A percentile compares a stretch with the other conserved stretches of the same genome.
Conservation (phyloP, 1,139 yeast species). For the Pichia cactophila region DNA sequence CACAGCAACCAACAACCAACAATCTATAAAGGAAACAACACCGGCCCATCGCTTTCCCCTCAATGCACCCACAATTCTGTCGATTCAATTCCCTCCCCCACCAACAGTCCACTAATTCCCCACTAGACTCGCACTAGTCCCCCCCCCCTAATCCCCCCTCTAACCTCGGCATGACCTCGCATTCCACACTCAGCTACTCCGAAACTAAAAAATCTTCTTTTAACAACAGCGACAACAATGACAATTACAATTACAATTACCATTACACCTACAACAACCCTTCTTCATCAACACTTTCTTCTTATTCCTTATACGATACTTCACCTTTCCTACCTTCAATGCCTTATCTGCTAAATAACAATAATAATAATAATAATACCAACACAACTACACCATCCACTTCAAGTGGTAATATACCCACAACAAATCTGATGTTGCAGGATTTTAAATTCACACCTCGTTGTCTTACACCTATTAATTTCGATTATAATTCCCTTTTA, state of each 20-base stretch:
- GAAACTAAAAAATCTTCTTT: not conserved
- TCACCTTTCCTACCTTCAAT: not conserved
- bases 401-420: not conserved
- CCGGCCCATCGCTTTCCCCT: no score
- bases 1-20: no score
- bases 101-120: no score
- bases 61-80: no score
- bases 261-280: not conserved
- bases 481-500: not conserved
- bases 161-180: no score
- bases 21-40: no score
- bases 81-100: no score
- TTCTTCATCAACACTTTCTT: not conserved
- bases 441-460: slow-evolving; percentile 6
- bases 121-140: no score
- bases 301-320: no score
- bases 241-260: not conserved
- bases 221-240: not conserved
- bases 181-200: not conserved
- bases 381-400: not conserved
- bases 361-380: not conserved
- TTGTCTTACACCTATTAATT: slow-evolving; percentile 6
- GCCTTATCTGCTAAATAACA: no score
- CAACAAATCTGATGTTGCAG: not conserved
- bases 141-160: no score